Base-by-base conservation (phyloP, 169 alveolate species). In the Theileria parva region DNA sequence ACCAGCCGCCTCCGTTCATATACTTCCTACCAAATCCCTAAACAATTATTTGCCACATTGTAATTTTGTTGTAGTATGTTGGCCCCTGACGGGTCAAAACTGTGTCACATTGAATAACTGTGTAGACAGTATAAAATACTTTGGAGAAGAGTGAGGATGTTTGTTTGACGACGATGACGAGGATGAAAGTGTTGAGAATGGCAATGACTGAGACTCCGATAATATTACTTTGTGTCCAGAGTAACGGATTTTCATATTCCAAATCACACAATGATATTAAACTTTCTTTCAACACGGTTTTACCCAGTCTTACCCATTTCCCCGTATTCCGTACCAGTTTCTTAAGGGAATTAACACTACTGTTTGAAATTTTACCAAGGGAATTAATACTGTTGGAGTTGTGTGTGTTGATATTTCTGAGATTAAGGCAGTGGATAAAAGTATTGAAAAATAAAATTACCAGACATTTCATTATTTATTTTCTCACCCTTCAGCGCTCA, bases 1-100 rank as follows among this genome's bases (percentile, higher is more conserved):
- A 77, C 55, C 60, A 69, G 27, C 89, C 89, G 3, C 89, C 89
- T 53, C 83, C 81, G 0, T 71, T 76, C 67, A 68, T 74, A 28
- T 74, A 83, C 73, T 83, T 83, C 27, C 28, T 39, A 55, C 71
- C 53, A 51, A 77, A 44, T 0, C 89, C 89, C 89, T 83, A 19
- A 13, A 19, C 0, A 2, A 2, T 8, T 61, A 34, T 61, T n/a
- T n/a, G n/a, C n/a, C n/a, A n/a, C n/a, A n/a, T n/a, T n/a, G n/a
- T n/a, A n/a, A n/a, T n/a, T n/a, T n/a, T n/a, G n/a, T n/a, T n/a
- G n/a, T n/a, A n/a, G n/a, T n/a, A n/a, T n/a, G n/a, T n/a, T n/a
- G n/a, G 8, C 8, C 48, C 13, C 48, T 37, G 8, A 6, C 8
- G 48, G 48, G 48, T 37, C 13, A 37, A 4, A 37, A 37, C 8